Conservation (phyloP, 331 rosid genomes). For the Rhamnella rubrinervis region DNA sequence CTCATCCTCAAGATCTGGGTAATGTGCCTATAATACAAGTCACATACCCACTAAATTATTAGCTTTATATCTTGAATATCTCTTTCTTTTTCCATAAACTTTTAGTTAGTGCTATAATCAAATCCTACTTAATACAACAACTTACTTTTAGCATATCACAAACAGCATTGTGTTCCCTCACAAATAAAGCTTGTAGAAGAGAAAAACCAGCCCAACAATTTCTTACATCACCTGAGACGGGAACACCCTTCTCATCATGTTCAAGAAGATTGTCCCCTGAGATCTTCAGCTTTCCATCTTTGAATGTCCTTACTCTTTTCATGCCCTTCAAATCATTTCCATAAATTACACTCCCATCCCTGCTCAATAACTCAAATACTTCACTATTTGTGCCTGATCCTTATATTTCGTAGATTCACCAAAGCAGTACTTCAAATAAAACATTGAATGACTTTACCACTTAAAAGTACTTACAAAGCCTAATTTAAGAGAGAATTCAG, state of each 20-base stretch:
- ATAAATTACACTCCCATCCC: constrained; percentile 88
- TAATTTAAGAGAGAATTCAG: too few relatives aligned
- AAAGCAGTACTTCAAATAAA: background rate
- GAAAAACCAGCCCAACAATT: constrained; percentile 78
- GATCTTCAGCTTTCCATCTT: constrained; percentile 64
- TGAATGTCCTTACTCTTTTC: constrained; percentile 61
- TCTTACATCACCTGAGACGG: constrained; percentile 72
- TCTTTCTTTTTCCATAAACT: background rate
- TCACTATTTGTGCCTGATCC: too few relatives aligned
- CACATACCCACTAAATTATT: background rate
- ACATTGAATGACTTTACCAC: too few relatives aligned
- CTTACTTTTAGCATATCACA: constrained; percentile 69
- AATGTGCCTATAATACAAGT: constrained; percentile 35
- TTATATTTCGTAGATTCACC: background rate
- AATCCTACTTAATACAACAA: background rate
- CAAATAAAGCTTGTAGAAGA: constrained; percentile 65
- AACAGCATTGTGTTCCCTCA: constrained; percentile 67
- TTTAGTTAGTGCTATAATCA: background rate
- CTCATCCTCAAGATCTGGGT: constrained; percentile 64
- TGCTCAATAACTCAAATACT: constrained; percentile 14
- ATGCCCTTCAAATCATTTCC: constrained; percentile 57
- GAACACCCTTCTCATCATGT: constrained; percentile 66
- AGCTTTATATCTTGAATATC: too few relatives aligned
- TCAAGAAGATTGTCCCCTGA: constrained; percentile 60
- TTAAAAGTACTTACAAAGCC: too few relatives aligned